A percentile compares a stretch with the other conserved stretches of the same genome.
Evolutionary conservation across 2,329 filamentous ascomycete genomes (phyloP).

Genomic region (Orbilia ellipsospora): DNA sequence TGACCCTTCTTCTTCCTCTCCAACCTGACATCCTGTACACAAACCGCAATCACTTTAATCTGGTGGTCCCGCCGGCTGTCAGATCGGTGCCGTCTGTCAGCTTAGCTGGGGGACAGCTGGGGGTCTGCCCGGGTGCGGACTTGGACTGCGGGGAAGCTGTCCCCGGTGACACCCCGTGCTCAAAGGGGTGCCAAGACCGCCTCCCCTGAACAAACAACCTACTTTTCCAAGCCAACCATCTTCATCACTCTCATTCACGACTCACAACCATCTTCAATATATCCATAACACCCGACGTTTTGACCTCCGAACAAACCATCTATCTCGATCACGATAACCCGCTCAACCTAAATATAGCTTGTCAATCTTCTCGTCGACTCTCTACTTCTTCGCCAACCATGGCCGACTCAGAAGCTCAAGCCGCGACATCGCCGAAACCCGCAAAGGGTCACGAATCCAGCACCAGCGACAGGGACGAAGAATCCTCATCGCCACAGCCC

Average conservation of each 20-base stretch:
- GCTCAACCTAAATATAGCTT: not conserved
- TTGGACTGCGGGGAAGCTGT: conserved; percentile 2
- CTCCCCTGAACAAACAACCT: conserved; percentile 10
- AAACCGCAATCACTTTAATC: too few species aligned
- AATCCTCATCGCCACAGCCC: conserved; percentile 42
- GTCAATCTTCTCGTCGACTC: not conserved
- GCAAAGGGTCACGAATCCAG: conserved; percentile 43
- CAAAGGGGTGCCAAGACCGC: conserved; percentile 2
- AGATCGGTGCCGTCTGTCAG: conserved; percentile 6
- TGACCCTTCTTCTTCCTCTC: too few species aligned
- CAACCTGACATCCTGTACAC: too few species aligned
- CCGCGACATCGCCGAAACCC: conserved; percentile 52
- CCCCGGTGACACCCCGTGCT: conserved; percentile 20
- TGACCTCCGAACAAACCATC: conserved; percentile 9
- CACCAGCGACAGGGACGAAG: conserved; percentile 27
- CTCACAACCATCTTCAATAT: not conserved
- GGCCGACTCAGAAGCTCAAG: conserved; percentile 34
- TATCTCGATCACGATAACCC: conserved; percentile 3
- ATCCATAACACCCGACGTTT: conserved; percentile 22
- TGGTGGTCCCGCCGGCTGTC: not conserved
- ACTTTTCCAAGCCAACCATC: too few species aligned
- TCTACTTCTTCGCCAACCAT: conserved; percentile 30
- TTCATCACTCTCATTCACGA: too few species aligned
- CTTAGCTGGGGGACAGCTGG: conserved; percentile 5
- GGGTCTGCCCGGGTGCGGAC: conserved; percentile 4